A percentile compares a stretch with the other conserved stretches of the same genome.
Evolutionary conservation across 768 basidiomycete species (phyloP).

Genomic region (Podaxis sp.): DNA sequence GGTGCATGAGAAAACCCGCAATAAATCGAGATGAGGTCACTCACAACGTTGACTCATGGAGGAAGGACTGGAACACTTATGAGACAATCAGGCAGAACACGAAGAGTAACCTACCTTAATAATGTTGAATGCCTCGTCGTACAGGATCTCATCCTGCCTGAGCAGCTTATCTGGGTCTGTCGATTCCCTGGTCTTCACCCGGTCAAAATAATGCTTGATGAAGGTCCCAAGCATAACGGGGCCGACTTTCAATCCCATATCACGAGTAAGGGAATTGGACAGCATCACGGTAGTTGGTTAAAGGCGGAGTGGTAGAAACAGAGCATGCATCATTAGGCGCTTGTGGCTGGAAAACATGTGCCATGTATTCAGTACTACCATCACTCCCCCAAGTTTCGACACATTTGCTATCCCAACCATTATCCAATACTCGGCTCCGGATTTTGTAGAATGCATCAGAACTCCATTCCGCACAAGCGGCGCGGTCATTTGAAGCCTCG

Average conservation of each 20-base stretch:
- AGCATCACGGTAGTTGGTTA: constrained; percentile 21
- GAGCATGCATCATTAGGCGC: too few relatives aligned
- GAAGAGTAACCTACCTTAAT: constrained; percentile 52
- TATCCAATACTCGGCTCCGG: too few relatives aligned
- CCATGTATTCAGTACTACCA: too few relatives aligned
- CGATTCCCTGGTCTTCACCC: constrained; percentile 43
- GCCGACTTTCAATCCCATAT: constrained; percentile 64
- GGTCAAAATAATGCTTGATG: constrained; percentile 83
- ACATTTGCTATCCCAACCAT: too few relatives aligned
- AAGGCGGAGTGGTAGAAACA: too few relatives aligned
- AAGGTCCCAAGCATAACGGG: constrained; percentile 75
- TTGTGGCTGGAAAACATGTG: too few relatives aligned
- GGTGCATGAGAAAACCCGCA: not conserved
- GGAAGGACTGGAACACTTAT: constrained; percentile 55
- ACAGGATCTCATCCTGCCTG: constrained; percentile 74
- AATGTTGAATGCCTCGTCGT: constrained; percentile 77
- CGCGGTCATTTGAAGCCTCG: too few relatives aligned
- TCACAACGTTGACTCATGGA: constrained; percentile 70
- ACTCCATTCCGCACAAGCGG: too few relatives aligned
- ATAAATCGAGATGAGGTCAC: constrained; percentile 21
- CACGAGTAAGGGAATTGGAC: constrained; percentile 58
- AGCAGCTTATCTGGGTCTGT: constrained; percentile 46
- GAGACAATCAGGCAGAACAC: not conserved
- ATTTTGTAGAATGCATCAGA: too few relatives aligned
- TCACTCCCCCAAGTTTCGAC: too few relatives aligned